A percentile compares a stretch with the other conserved stretches of the same genome.
phyloP scores from a whole-genome alignment of 257 asterid genomes.

The Lantana camara region DNA sequence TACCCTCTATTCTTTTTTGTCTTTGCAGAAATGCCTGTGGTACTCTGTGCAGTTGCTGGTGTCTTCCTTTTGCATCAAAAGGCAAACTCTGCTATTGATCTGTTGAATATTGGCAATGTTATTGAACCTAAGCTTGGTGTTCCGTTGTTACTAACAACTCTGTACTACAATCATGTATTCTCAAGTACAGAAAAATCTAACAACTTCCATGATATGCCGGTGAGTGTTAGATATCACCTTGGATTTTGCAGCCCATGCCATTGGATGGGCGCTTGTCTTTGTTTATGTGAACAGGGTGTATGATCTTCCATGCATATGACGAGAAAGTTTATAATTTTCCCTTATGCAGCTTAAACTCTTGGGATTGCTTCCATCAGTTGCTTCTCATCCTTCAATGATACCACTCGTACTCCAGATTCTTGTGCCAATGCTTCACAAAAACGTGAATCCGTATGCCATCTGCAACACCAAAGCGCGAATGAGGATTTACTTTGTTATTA shows the following conservation, averaged over 20 bases:
- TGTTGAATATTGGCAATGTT: conserved; percentile 60
- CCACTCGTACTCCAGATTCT: conserved; percentile 87
- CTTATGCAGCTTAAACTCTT: conserved; percentile 80
- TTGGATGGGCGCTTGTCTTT: conserved; percentile 5
- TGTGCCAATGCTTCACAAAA: conserved; percentile 88
- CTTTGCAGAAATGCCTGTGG: conserved; percentile 68
- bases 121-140: conserved; percentile 76
- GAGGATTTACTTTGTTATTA: not conserved
- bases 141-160: conserved; percentile 66
- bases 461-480: conserved; percentile 16
- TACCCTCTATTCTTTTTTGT: conserved; percentile 25
- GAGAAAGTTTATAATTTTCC: conserved; percentile 18
- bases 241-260: conserved; percentile 20
- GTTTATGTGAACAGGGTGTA: conserved; percentile 12
- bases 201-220: conserved; percentile 61
- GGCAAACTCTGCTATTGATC: conserved; percentile 55
- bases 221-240: conserved; percentile 47
- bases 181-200: conserved; percentile 46
- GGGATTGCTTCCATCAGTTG: conserved; percentile 82
- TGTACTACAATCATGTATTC: conserved; percentile 71
- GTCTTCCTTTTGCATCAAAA: conserved; percentile 70
- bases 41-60: conserved; percentile 72
- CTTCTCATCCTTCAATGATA: conserved; percentile 86
- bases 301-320: conserved; percentile 20
- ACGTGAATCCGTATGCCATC: conserved; percentile 71